Evolutionary conservation across 331 rosid genomes (phyloP), one percentile per base, ranked within the genome.

Genomic region (Malus hybrid): DNA sequence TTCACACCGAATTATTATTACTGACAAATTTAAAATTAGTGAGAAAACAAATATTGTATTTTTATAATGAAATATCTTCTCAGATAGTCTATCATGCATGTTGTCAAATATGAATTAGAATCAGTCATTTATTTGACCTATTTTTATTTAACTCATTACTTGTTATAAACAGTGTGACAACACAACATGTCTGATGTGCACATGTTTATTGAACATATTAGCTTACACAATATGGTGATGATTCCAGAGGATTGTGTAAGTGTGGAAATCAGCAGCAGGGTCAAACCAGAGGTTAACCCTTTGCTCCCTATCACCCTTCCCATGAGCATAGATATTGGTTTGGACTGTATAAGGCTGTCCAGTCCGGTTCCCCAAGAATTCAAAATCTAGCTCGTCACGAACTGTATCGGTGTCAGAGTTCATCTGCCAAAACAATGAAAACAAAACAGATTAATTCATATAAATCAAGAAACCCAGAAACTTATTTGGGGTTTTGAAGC

Each of bases 261-360:
- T 89, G 77, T 93, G 97, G 81, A 84, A 93, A 16, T 81, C 87
- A 0, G 84, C 82, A 12, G 98, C 29, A 42, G 96, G 98, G 58
- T 93, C 97, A 65, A 93, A 93, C 98, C 98, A 93, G 26, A 93
- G 97, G 79, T 93, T 93, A 33, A 93, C 83, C 67, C 98, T 82
- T 78, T 93, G 92, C 60, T 93, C 98, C 77, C 93, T 84, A 26
- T 91, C 83, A 5, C 98, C 98, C 74, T 89, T 87, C 36, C 98
- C 98, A 14, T 79, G 88, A 63, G 96, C 93, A 44, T 78, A 93
- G 62, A 93, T 83, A 71, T 93, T 93, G 73, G 98, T 93, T 68
- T 93, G 98, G 75, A 90, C 98, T 7, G 98, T 93, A 71, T 85
- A 84, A 13, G 98, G 98, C 39, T 93, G 97, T 0, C 97, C 97